These are phyloP conservation scores for Dujonia santamariae DNA, from an alignment of 1,139 yeast species.

Conservation along the genomic window DNA sequence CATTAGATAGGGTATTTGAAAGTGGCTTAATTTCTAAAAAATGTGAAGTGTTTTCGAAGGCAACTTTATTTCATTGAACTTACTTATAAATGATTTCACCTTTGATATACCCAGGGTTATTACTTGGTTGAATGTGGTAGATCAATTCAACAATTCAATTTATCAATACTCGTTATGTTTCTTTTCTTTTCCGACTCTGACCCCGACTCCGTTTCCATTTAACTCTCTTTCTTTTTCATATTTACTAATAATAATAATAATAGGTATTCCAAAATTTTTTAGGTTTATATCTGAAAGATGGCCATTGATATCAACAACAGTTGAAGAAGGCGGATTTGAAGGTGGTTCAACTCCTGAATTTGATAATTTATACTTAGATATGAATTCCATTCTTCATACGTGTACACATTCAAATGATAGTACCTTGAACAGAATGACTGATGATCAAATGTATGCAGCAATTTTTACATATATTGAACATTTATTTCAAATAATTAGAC, in stretches of 20 bases:
- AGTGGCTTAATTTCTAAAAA: no score
- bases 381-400: slow-evolving; percentile 95
- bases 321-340: slow-evolving; percentile 65
- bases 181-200: no score
- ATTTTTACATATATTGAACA: slow-evolving; percentile 95
- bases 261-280: slow-evolving; percentile 95
- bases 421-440: slow-evolving; percentile 62
- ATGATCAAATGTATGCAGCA: slow-evolving; percentile 90
- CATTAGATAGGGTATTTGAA: no score
- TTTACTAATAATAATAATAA: slow-evolving; percentile 13
- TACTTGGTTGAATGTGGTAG: no score
- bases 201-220: background rate
- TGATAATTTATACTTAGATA: slow-evolving; percentile 91
- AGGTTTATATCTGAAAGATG: slow-evolving; percentile 98
- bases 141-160: no score
- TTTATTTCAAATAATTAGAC: slow-evolving; percentile 81
- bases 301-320: slow-evolving; percentile 90
- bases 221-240: background rate
- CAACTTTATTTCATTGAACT: no score
- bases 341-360: slow-evolving; percentile 67
- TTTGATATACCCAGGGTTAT: no score
- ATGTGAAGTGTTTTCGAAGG: no score
- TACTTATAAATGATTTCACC: no score
- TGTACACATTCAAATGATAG: slow-evolving; percentile 82
- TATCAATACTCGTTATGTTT: no score